Evolutionary conservation across 2,329 filamentous ascomycete genomes (phyloP).

Genomic region (Trematosphaeria pertusa): DNA sequence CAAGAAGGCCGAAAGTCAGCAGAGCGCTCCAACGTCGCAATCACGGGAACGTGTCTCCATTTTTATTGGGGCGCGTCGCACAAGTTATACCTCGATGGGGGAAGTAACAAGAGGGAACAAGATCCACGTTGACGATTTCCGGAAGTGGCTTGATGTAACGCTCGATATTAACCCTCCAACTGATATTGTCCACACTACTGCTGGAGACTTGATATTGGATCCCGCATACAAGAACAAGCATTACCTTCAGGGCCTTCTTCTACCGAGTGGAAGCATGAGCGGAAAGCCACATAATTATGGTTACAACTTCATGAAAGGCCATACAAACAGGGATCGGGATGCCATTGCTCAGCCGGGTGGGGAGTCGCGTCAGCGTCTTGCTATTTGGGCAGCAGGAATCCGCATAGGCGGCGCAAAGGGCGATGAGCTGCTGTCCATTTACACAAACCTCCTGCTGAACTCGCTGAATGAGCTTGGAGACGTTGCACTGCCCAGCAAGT

Average conservation of each 20-base stretch:
- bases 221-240: slow-evolving; percentile 5
- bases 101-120: slow-evolving; percentile 4
- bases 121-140: slow-evolving; percentile 9
- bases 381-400: too few species aligned
- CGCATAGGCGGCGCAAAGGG: neutral
- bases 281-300: slow-evolving; percentile 9
- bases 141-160: slow-evolving; percentile 8
- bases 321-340: slow-evolving; percentile 18
- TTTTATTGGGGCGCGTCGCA: slow-evolving; percentile 12
- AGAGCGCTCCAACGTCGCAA: too few species aligned
- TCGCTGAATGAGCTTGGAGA: neutral
- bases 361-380: too few species aligned
- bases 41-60: slow-evolving; percentile 24
- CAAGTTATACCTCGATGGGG: neutral
- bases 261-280: slow-evolving; percentile 7
- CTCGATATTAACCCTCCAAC: slow-evolving; percentile 14
- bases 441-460: neutral
- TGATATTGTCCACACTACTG: slow-evolving; percentile 3
- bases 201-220: slow-evolving; percentile 16
- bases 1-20: too few species aligned
- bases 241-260: slow-evolving; percentile 16
- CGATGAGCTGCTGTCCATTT: neutral
- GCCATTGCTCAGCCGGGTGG: too few species aligned
- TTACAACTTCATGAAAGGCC: slow-evolving; percentile 19
- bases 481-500: neutral